These are phyloP conservation scores for Monosporozyma siamensis DNA, from an alignment of 805 yeast species.

Conservation along the genomic window DNA sequence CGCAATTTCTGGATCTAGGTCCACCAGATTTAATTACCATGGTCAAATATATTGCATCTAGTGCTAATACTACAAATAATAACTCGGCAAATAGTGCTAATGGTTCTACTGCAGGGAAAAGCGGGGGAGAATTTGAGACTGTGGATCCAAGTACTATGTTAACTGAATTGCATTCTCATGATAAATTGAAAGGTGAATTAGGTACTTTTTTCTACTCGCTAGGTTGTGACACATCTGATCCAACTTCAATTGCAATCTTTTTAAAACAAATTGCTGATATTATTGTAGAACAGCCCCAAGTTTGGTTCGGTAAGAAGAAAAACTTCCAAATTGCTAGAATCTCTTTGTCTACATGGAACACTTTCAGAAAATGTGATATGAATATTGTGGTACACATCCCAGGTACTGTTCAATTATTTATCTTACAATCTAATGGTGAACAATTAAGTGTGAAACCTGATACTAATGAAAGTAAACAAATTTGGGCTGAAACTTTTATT, in stretches of 20 bases:
- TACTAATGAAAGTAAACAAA: constrained; percentile 41
- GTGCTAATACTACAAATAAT: constrained; percentile 6
- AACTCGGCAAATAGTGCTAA: constrained; percentile 4
- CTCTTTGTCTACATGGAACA: constrained; percentile 57
- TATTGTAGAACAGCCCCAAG: constrained; percentile 52
- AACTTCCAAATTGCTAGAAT: constrained; percentile 64
- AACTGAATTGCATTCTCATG: constrained; percentile 22
- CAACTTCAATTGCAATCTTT: constrained; percentile 71
- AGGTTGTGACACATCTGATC: constrained; percentile 67
- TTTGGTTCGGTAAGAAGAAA: constrained; percentile 73
- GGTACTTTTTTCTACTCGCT: constrained; percentile 68
- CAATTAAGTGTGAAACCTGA: constrained; percentile 18
- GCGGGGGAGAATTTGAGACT: constrained; percentile 8
- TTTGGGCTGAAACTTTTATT: constrained; percentile 47
- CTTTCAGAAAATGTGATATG: constrained; percentile 54
- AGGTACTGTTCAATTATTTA: constrained; percentile 52
- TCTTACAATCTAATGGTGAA: constrained; percentile 26
- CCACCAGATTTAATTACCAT: constrained; percentile 53
- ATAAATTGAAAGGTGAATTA: constrained; percentile 40
- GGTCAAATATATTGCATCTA: constrained; percentile 27
- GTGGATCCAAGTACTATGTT: constrained; percentile 14
- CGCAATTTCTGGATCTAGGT: constrained; percentile 56
- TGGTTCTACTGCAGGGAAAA: no score
- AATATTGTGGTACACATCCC: constrained; percentile 68
- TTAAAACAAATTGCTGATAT: constrained; percentile 58